Evolutionary conservation across 805 yeast genomes (phyloP), one percentile per base, ranked within the genome.

Genomic region (Candida railenensis): DNA sequence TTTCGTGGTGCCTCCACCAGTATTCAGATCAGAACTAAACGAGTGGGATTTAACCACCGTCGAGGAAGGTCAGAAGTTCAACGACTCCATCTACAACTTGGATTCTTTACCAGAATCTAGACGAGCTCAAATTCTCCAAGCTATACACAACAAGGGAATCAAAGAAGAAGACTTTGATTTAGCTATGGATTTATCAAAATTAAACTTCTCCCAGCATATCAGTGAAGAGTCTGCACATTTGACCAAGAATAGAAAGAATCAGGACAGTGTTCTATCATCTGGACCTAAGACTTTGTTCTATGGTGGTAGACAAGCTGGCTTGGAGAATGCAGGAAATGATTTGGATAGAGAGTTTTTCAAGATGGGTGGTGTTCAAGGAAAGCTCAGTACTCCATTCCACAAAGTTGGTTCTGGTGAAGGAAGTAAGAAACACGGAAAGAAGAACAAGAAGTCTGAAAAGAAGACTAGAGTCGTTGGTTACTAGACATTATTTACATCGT

Each of bases 1-100:
- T 41, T 91, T 78, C 61, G 84, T 88, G 37, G 84, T 82, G 52
- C 97, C 98, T 14, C 99, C 99, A 34, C 98, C 98, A 45, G 34
- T 20, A 8, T 55, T 45, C 38, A 71, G 71, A 40, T 62, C 76
- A 18, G 82, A 71, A 3, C 84, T 80, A 43, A 85, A 81, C 12
- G 73, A 81, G 3, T 83, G 81, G 57, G 85, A 82, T 49, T 69
- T 78, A 49, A 67, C 73, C 22, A 75, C 76, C 40, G 45, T 70
- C 33, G 60, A 62, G 25, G 73, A 68, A 47, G 55, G 63, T 18
- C 59, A 74, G 47, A 67, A 62, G 8, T 94, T 90, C 70, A 94
- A 94, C 69, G 67, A 73, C 51, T 92, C 82, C n/a, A 64, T 87
- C 43, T 90, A 86, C 64, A 79, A 81, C 0, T 70, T 90, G 48